Evolutionary conservation across 345 rosid genomes (phyloP).

Genomic region (Dipteronia sinensis): DNA sequence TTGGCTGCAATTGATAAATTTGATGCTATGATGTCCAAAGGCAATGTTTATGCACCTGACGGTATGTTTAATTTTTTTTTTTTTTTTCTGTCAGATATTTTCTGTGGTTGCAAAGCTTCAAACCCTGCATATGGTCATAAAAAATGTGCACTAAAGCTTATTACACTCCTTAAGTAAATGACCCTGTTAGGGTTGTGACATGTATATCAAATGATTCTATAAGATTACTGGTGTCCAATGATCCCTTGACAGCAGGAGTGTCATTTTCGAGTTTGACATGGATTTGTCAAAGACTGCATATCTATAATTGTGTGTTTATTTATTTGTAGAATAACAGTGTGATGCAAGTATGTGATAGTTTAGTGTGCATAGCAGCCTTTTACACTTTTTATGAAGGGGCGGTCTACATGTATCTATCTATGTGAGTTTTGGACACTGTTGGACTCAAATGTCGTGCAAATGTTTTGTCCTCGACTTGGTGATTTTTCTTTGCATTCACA

Average conservation of each 20-base stretch:
- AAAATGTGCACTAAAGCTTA: no score
- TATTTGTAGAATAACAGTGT: neutral
- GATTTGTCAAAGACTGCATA: neutral
- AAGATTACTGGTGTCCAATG: neutral
- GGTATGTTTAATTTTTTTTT: conserved; percentile 34
- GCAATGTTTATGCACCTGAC: conserved; percentile 62
- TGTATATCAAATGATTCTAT: neutral
- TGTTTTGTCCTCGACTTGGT: neutral
- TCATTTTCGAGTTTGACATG: neutral
- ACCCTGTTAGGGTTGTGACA: neutral
- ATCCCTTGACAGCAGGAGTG: neutral
- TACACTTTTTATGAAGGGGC: no score
- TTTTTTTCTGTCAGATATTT: neutral
- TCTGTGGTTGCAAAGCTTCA: neutral
- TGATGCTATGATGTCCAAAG: conserved; percentile 67
- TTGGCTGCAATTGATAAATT: conserved; percentile 77
- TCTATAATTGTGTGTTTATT: neutral
- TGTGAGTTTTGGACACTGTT: neutral
- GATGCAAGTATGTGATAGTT: neutral
- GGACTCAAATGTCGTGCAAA: neutral
- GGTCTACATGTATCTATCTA: no score
- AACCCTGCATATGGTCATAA: no score
- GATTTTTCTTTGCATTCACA: neutral
- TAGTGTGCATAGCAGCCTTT: no score
- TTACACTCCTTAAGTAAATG: no score